phyloP scores from a whole-genome alignment of 2,329 filamentous ascomycete species.

The Scleromitrula shiraiana region DNA sequence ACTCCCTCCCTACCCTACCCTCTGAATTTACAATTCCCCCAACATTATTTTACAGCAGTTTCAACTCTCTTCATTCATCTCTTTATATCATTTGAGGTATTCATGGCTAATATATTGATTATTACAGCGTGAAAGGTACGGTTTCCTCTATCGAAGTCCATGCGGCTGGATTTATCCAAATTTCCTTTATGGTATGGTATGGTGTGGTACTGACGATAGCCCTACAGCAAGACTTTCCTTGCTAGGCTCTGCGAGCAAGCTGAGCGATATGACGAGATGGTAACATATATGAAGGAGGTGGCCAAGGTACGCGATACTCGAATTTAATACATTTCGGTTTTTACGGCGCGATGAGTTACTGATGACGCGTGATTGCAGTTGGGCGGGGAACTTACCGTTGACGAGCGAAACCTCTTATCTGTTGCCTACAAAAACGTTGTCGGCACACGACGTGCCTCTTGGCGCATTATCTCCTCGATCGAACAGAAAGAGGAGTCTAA shows the following conservation, averaged over 20 bases:
- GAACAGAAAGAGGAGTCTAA: constrained; percentile 99
- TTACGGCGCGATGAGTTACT: constrained; percentile 16
- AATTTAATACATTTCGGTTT: constrained; percentile 14
- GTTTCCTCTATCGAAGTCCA: constrained; percentile 5
- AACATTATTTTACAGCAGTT: constrained; percentile 20
- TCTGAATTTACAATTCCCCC: too few relatives aligned
- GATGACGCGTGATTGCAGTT: constrained; percentile 34
- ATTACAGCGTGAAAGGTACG: constrained; percentile 30
- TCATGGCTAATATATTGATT: constrained; percentile 19
- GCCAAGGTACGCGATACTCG: constrained; percentile 59
- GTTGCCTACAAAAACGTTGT: constrained; percentile 99
- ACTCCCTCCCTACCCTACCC: constrained; percentile 3
- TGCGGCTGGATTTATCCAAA: constrained; percentile 8
- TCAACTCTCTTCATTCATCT: not conserved
- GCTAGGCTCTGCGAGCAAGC: constrained; percentile 99
- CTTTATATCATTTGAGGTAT: constrained; percentile 3
- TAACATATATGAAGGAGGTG: constrained; percentile 99
- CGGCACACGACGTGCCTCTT: constrained; percentile 94
- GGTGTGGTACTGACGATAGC: constrained; percentile 19
- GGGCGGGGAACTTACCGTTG: constrained; percentile 74
- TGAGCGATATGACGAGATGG: constrained; percentile 99
- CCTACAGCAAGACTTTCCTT: constrained; percentile 93
- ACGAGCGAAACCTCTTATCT: constrained; percentile 97
- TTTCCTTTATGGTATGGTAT: constrained; percentile 5
- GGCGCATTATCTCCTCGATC: constrained; percentile 99